Conservation (phyloP, 441 rosid genomes). For the Gossypium gossypioides region DNA sequence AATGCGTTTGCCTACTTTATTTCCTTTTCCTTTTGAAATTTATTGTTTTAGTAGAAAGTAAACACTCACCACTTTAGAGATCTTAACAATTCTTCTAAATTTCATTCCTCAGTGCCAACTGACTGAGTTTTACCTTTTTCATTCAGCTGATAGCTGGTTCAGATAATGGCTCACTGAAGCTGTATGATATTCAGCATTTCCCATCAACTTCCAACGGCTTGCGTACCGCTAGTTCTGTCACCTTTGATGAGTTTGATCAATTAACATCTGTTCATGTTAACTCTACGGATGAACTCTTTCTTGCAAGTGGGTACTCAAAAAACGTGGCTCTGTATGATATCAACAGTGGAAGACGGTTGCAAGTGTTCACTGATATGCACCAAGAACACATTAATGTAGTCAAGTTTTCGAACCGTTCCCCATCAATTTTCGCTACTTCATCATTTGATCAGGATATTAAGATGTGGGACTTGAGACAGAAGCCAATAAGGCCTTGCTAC, state of each 20-base stretch:
- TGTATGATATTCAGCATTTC: constrained; percentile 54
- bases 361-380: constrained; percentile 80
- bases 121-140: background rate
- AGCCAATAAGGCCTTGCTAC: constrained; percentile 67
- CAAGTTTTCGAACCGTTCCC: constrained; percentile 81
- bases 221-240: constrained; percentile 34
- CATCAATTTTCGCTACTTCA: constrained; percentile 75
- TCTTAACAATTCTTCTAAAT: background rate
- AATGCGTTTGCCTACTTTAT: background rate
- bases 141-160: constrained; percentile 92
- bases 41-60: background rate
- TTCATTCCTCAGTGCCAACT: background rate
- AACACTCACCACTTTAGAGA: background rate
- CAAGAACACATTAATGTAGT: constrained; percentile 83
- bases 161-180: constrained; percentile 72
- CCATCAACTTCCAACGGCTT: constrained; percentile 27
- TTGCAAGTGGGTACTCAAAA: constrained; percentile 87
- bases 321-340: constrained; percentile 82
- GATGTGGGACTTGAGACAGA: constrained; percentile 87
- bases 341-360: constrained; percentile 52
- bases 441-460: constrained; percentile 86
- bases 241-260: constrained; percentile 78
- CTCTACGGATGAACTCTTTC: constrained; percentile 73
- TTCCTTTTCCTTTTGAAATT: background rate
- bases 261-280: constrained; percentile 89